Conservation (phyloP, 2,329 filamentous ascomycete genomes). For the Fusarium abutilonis region DNA sequence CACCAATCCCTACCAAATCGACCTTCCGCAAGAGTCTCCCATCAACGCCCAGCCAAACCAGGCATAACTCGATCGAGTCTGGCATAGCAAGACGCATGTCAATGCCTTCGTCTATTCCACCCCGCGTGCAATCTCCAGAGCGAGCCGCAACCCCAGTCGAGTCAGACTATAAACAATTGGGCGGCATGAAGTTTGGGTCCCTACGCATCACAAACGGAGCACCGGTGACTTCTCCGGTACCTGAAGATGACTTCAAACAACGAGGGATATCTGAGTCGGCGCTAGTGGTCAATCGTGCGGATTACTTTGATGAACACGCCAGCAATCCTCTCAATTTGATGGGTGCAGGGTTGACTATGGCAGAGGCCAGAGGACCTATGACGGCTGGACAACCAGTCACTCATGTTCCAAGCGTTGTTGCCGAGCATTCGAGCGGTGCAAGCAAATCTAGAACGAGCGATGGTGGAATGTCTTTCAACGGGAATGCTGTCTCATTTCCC, state of each 20-base stretch:
- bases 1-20: slow-evolving; percentile 43
- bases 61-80: slow-evolving; percentile 54
- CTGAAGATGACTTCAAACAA: slow-evolving; percentile 30
- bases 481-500: slow-evolving; percentile 50
- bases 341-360: slow-evolving; percentile 2
- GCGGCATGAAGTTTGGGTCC: slow-evolving; percentile 70
- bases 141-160: slow-evolving; percentile 58
- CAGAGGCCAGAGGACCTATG: slow-evolving; percentile 4
- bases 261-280: slow-evolving; percentile 18
- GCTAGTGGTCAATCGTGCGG: slow-evolving; percentile 2
- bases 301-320: slow-evolving; percentile 22
- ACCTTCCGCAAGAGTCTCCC: slow-evolving; percentile 54
- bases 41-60: slow-evolving; percentile 52
- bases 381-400: slow-evolving; percentile 8
- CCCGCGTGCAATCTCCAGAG: slow-evolving; percentile 31
- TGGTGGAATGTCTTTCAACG: slow-evolving; percentile 33
- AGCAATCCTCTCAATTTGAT: slow-evolving; percentile 12
- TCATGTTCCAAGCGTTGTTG: slow-evolving; percentile 10
- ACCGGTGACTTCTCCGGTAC: slow-evolving; percentile 58
- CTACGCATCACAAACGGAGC: slow-evolving; percentile 70
- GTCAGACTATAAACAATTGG: slow-evolving; percentile 67
- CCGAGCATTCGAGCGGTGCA: slow-evolving; percentile 12
- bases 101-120: slow-evolving; percentile 44
- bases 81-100: slow-evolving; percentile 48
- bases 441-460: slow-evolving; percentile 32